Percentiles rank a stretch among this genome's conserved stretches.
phyloP scores from a whole-genome alignment of 2,329 filamentous ascomycete genomes.

The Drechslerella coelobrocha region DNA sequence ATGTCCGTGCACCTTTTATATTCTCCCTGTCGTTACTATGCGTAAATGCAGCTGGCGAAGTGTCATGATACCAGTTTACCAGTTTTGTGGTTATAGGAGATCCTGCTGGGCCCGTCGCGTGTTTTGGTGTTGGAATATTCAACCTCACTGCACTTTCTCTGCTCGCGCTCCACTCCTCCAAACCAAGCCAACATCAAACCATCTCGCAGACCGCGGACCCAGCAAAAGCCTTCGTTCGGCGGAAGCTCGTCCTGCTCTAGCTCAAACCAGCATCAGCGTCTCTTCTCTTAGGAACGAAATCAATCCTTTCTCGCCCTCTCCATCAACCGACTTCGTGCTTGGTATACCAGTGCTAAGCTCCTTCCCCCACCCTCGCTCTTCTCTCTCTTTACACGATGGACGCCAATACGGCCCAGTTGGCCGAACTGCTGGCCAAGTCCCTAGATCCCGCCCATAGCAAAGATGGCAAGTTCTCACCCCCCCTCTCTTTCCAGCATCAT shows the following conservation, averaged over 20 bases:
- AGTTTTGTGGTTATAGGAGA: not conserved
- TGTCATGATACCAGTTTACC: not conserved
- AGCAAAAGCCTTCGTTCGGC: too few species aligned
- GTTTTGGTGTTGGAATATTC: not conserved
- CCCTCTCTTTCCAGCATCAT: conserved; percentile 19
- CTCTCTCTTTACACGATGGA: conserved; percentile 62
- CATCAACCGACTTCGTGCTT: not conserved
- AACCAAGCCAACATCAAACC: too few species aligned
- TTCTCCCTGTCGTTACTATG: too few species aligned
- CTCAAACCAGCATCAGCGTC: too few species aligned
- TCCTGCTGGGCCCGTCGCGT: not conserved
- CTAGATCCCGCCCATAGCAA: conserved; percentile 86
- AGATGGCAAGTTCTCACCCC: conserved; percentile 70
- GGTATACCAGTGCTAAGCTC: conserved; percentile 10
- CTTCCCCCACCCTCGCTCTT: conserved; percentile 10
- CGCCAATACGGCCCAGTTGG: conserved; percentile 69
- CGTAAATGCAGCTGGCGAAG: too few species aligned
- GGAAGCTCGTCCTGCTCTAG: too few species aligned
- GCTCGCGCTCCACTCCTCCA: not conserved
- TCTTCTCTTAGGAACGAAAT: too few species aligned
- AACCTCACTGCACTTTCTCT: not conserved
- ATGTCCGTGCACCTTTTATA: too few species aligned
- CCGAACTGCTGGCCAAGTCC: conserved; percentile 86
- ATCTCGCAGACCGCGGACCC: too few species aligned
- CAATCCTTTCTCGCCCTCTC: not conserved